phyloP scores from a whole-genome alignment of 257 asterid genomes.

The Primulina eburnea region DNA sequence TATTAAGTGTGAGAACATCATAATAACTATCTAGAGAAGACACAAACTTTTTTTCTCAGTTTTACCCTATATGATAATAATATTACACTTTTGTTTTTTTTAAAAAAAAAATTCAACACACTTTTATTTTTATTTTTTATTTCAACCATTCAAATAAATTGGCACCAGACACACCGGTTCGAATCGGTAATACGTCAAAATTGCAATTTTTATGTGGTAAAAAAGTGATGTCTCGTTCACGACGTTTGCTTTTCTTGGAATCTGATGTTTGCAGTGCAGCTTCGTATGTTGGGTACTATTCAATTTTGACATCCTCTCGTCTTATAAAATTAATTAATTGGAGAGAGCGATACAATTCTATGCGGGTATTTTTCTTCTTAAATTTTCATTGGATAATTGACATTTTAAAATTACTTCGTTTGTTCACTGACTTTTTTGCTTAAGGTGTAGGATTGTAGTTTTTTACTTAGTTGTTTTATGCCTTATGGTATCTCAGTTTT shows the following conservation, averaged over 20 bases:
- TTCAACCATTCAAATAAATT: too few species aligned
- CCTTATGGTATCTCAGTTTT: neutral
- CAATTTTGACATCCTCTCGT: neutral
- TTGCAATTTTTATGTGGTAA: neutral
- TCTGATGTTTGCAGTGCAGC: neutral
- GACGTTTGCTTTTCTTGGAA: neutral
- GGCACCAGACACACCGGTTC: too few species aligned
- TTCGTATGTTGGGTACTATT: neutral
- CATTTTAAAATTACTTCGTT: too few species aligned
- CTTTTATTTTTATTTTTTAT: too few species aligned
- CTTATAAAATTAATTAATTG: too few species aligned
- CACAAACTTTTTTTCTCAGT: too few species aligned
- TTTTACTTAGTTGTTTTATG: neutral
- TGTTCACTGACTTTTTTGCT: neutral
- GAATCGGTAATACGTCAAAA: neutral
- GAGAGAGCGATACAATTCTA: too few species aligned
- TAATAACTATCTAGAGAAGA: too few species aligned
- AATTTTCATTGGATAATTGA: neutral
- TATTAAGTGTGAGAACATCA: too few species aligned
- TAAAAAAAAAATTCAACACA: too few species aligned
- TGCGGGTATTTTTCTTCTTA: neutral
- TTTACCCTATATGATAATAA: too few species aligned
- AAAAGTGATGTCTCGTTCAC: neutral
- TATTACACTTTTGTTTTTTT: too few species aligned
- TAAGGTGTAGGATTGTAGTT: neutral